These are phyloP conservation scores for Mycena sanguinolenta DNA, from an alignment of 768 basidiomycete species.

Conservation along the genomic window DNA sequence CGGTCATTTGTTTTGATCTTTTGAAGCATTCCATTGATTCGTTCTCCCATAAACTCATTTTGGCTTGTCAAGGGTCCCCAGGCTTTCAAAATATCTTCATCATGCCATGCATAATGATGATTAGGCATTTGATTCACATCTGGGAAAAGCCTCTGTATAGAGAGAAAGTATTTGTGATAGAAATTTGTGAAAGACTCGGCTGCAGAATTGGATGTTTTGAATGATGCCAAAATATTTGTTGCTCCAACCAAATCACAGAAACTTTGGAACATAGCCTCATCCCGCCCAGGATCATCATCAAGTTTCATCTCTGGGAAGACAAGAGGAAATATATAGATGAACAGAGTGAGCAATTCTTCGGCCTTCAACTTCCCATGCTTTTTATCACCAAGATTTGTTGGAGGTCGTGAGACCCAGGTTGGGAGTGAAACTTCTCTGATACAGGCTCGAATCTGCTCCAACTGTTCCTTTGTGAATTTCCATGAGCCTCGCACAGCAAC, in stretches of 20 bases:
- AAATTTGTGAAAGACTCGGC: constrained; percentile 30
- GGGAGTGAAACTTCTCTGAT: constrained; percentile 11
- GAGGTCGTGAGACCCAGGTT: constrained; percentile 32
- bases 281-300: constrained; percentile 14
- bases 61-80: constrained; percentile 37
- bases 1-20: constrained; percentile 34
- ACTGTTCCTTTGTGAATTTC: constrained; percentile 22
- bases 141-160: constrained; percentile 21
- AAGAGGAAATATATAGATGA: constrained; percentile 29
- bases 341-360: constrained; percentile 33
- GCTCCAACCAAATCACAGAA: too few species aligned
- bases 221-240: neutral
- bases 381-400: constrained; percentile 36
- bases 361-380: constrained; percentile 42
- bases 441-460: constrained; percentile 16
- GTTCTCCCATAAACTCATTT: constrained; percentile 36
- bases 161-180: constrained; percentile 25
- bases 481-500: constrained; percentile 10
- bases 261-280: constrained; percentile 8
- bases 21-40: constrained; percentile 31
- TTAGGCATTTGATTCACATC: constrained; percentile 26
- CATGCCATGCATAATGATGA: constrained; percentile 37
- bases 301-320: constrained; percentile 32
- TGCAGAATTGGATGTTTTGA: constrained; percentile 29
- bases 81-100: constrained; percentile 25